phyloP scores from a whole-genome alignment of 257 asterid genomes.

The Haberlea rhodopensis region DNA sequence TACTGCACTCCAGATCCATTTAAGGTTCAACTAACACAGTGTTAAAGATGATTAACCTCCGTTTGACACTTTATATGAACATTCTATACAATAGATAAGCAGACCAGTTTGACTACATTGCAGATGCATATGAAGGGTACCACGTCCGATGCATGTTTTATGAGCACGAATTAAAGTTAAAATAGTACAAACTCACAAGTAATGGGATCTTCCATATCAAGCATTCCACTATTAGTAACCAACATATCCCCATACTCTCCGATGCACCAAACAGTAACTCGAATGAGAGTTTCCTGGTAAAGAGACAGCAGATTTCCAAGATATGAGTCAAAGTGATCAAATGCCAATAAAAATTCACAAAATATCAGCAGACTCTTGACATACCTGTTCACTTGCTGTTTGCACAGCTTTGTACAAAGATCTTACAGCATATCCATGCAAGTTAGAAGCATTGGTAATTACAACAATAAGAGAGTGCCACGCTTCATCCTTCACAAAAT shows the following conservation, averaged over 20 bases:
- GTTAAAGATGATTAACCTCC: neutral
- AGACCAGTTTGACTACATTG: constrained; percentile 9
- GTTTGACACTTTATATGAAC: neutral
- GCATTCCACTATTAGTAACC: constrained; percentile 66
- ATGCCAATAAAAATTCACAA: constrained; percentile 16
- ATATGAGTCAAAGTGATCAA: constrained; percentile 13
- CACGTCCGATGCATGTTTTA: constrained; percentile 6
- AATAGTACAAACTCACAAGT: constrained; percentile 61
- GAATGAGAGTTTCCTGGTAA: constrained; percentile 82
- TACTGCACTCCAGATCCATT: neutral
- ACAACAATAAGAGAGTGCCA: constrained; percentile 94
- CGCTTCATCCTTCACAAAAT: constrained; percentile 86
- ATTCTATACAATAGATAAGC: constrained; percentile 15
- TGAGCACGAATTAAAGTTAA: constrained; percentile 1
- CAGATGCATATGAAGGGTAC: constrained; percentile 8
- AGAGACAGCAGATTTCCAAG: constrained; percentile 23
- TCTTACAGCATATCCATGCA: constrained; percentile 88
- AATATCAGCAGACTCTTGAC: constrained; percentile 17
- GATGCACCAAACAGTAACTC: constrained; percentile 97
- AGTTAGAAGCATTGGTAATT: constrained; percentile 85
- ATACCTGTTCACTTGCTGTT: constrained; percentile 78
- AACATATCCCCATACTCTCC: constrained; percentile 98
- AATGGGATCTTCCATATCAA: constrained; percentile 70
- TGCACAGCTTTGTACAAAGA: constrained; percentile 71
- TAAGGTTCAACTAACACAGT: constrained; percentile 5